A percentile compares a stretch with the other conserved stretches of the same genome.
Evolutionary conservation across 805 yeast genomes (phyloP).

Genomic region (Grigorovia jiainica): DNA sequence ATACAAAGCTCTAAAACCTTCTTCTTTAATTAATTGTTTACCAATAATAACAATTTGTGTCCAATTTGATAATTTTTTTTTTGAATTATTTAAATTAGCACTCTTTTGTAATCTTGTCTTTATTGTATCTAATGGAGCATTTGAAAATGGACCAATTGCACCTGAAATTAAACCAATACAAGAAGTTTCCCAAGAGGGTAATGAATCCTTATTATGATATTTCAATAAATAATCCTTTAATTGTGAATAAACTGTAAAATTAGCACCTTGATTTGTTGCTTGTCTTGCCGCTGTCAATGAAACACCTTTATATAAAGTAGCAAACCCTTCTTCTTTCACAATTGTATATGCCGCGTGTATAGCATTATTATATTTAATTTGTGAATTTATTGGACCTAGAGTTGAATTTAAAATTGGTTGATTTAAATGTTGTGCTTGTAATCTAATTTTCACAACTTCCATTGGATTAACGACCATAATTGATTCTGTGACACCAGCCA

Average conservation of each 20-base stretch:
- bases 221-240: slow-evolving; percentile 62
- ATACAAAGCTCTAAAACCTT: slow-evolving; percentile 81
- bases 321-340: slow-evolving; percentile 82
- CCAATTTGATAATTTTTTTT: slow-evolving; percentile 42
- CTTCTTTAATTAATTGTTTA: slow-evolving; percentile 70
- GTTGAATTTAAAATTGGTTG: slow-evolving; percentile 5
- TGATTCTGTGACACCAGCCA: slow-evolving; percentile 96
- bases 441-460: slow-evolving; percentile 93
- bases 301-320: slow-evolving; percentile 88
- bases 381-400: slow-evolving; percentile 27
- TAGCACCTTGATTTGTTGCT: slow-evolving; percentile 97
- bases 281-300: slow-evolving; percentile 94
- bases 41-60: slow-evolving; percentile 76
- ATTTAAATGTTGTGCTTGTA: slow-evolving; percentile 82
- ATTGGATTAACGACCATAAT: slow-evolving; percentile 91
- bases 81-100: slow-evolving; percentile 44
- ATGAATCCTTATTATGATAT: slow-evolving; percentile 42
- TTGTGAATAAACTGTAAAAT: slow-evolving; percentile 89
- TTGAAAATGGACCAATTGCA: slow-evolving; percentile 95
- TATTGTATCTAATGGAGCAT: slow-evolving; percentile 95
- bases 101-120: slow-evolving; percentile 95
- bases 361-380: slow-evolving; percentile 71
- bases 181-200: slow-evolving; percentile 94
- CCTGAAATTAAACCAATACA: slow-evolving; percentile 86
- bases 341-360: slow-evolving; percentile 81